A percentile compares a stretch with the other conserved stretches of the same genome.
phyloP scores from a whole-genome alignment of 305 asterid genomes.

The Solanum hybrid region DNA sequence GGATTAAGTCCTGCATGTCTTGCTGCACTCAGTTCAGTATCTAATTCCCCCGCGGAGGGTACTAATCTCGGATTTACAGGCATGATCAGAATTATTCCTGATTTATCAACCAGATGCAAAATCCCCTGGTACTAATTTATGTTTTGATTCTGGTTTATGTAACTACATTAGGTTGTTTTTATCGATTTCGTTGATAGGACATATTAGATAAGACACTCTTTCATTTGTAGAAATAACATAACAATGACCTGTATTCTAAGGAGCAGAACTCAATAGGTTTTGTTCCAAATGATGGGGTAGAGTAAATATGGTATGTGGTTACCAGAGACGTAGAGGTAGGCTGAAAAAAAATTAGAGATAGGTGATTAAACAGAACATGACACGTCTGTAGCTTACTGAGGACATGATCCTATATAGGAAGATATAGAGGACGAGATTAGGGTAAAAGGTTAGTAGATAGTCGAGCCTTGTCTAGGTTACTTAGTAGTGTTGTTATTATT shows the following conservation, averaged over 20 bases:
- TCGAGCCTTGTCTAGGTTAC: neutral
- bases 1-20: conserved; percentile 64
- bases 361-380: neutral
- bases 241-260: neutral
- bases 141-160: neutral
- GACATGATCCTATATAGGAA: neutral
- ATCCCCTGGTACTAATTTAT: neutral
- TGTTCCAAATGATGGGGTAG: neutral
- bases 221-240: neutral
- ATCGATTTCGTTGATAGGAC: neutral
- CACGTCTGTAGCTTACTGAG: neutral
- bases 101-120: conserved; percentile 43
- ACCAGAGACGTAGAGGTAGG: neutral
- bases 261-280: neutral
- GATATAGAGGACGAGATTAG: neutral
- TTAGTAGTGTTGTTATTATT: neutral
- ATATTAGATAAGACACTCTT: neutral
- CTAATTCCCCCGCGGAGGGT: conserved; percentile 71
- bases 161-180: neutral
- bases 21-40: conserved; percentile 55
- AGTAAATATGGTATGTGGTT: neutral
- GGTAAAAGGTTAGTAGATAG: neutral
- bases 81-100: conserved; percentile 83
- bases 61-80: conserved; percentile 66
- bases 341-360: neutral